A percentile compares a stretch with the other conserved stretches of the same genome.
These are phyloP conservation scores for Globisporangium okanoganense DNA, from an alignment of 352 stramenopile species.

Conservation along the genomic window DNA sequence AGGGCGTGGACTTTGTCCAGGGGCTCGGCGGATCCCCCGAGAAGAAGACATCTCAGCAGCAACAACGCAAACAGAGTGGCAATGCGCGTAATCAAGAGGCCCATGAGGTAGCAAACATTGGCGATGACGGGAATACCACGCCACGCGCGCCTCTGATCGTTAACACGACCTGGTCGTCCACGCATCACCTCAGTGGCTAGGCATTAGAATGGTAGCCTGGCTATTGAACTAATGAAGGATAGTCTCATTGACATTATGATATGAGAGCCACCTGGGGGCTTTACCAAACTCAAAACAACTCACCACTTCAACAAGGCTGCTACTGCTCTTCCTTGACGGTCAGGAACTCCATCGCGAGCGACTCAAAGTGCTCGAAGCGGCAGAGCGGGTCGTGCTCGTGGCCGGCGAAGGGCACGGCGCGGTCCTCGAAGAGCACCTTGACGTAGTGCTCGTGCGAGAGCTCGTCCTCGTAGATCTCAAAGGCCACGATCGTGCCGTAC, in stretches of 20 bases:
- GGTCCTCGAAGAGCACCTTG: slow-evolving; percentile 56
- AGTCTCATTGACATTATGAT: neutral
- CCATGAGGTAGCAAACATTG: neutral
- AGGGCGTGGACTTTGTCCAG: slow-evolving; percentile 61
- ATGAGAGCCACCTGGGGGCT: neutral
- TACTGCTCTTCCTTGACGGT: slow-evolving; percentile 4
- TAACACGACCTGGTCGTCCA: slow-evolving; percentile 39
- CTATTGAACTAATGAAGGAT: neutral
- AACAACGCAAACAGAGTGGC: slow-evolving; percentile 11
- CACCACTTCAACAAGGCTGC: neutral
- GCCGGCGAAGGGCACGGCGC: slow-evolving; percentile 43
- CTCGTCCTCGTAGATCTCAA: slow-evolving; percentile 65
- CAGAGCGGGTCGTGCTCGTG: slow-evolving; percentile 51
- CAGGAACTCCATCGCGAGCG: slow-evolving; percentile 48
- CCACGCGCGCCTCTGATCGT: slow-evolving; percentile 32
- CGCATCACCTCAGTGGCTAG: slow-evolving; percentile 10
- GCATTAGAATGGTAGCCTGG: neutral
- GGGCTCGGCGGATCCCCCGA: slow-evolving; percentile 16
- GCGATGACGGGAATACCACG: slow-evolving; percentile 8
- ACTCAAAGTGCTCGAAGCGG: slow-evolving; percentile 63
- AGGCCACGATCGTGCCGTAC: slow-evolving; percentile 65
- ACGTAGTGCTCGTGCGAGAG: slow-evolving; percentile 47
- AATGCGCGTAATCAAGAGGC: slow-evolving; percentile 4
- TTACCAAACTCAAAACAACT: neutral
- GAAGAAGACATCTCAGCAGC: slow-evolving; percentile 13